A percentile compares a stretch with the other conserved stretches of the same genome.
Conservation (phyloP, 2,329 filamentous ascomycete genomes). For the Pyricularia pennisetigena region DNA sequence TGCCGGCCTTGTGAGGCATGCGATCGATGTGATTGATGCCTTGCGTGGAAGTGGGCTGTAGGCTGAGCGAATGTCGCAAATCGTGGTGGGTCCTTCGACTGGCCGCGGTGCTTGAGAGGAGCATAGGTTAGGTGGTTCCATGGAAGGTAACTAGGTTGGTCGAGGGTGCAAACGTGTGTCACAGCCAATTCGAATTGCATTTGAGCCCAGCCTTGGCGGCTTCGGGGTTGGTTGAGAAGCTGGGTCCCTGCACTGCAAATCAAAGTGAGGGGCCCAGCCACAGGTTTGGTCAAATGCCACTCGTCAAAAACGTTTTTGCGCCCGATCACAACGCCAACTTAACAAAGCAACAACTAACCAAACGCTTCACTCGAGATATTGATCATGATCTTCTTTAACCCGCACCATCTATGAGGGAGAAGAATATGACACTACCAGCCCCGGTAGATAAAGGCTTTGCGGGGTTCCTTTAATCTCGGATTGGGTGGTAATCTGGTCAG, state of each 20-base stretch:
- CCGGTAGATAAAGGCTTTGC: not conserved
- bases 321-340: not conserved
- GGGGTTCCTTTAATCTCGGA: not conserved
- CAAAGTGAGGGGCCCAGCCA: not conserved
- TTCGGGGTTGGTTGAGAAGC: not conserved
- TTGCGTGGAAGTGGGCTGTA: not conserved
- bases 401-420: not conserved
- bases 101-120: not conserved
- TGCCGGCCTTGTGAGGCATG: not conserved
- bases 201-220: not conserved
- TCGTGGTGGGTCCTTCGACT: not conserved
- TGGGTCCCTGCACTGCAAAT: not conserved
- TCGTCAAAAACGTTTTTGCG: not conserved
- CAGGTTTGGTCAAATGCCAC: not conserved
- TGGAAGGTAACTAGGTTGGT: no score
- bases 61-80: not conserved
- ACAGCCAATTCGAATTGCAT: not conserved
- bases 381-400: not conserved
- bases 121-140: not conserved
- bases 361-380: not conserved
- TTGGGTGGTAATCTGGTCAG: not conserved
- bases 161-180: not conserved
- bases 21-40: not conserved
- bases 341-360: not conserved
- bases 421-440: no score